Evolutionary conservation across 495 filamentous ascomycete genomes (phyloP), one percentile per base, ranked within the genome.

Genomic region (Penicillium lagena): DNA sequence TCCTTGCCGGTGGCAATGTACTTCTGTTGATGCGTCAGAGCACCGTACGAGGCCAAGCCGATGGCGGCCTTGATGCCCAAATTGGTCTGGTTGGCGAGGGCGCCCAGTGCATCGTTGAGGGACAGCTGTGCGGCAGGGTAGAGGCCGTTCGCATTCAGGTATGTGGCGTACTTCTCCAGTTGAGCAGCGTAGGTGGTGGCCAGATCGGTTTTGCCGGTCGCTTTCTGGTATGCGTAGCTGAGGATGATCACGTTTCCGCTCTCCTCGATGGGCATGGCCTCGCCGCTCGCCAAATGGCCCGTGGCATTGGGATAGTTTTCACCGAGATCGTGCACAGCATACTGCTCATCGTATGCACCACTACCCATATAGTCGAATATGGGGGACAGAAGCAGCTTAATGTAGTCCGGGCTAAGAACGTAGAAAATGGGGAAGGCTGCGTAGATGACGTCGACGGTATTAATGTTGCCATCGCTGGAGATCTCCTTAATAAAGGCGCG

Each of bases 41-140:
- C 49, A 27, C 72, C 64, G 35, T 59, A 67, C 12, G 62, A 58
- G n/a, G 60, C 64, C 8, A 80, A 53, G 4, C 63, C 75, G 7
- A 76, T 57, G 13, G 73, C 72, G 33, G 73, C 66, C 42, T 76
- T 75, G 48, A 80, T 68, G 9, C 70, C 74, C 0, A 79, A 61
- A 42, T 68, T 71, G 4, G 73, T 77, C 43, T 76, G 71, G 53
- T 77, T 77, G 12, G 64, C 59, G 1, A 69, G 43, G n/a, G 43
- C 43, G n/a, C 68, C 67, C 6, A 70, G 59, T 9, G 67, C 68
- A 42, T 78, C 76, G 42, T 73, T 71, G 1, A 71, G 70, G 17
- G 68, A 73, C 8, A 75, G 62, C 56, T 80, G 76, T 0, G 55
- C 29, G 0, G 54, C 52, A 0, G 70, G 67, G 32, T 75, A 63